These are phyloP conservation scores for Rosa rugosa DNA, from an alignment of 306 rosid species.

Conservation along the genomic window DNA sequence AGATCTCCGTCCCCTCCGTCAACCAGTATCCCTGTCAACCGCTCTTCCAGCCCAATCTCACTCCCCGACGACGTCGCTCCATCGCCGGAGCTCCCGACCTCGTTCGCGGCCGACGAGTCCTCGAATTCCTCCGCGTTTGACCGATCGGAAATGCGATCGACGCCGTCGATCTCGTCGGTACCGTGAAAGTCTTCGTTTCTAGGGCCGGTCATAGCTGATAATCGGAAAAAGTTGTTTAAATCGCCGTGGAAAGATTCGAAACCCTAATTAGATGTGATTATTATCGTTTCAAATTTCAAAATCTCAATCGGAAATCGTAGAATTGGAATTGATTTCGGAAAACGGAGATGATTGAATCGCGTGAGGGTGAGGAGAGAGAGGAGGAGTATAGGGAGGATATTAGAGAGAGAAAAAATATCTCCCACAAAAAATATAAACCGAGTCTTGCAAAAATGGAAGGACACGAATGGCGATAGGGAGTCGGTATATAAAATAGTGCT, in stretches of 20 bases:
- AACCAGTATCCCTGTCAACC: slow-evolving; percentile 70
- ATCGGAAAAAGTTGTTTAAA: background rate
- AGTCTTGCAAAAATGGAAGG: background rate
- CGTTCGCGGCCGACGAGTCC: slow-evolving; percentile 34
- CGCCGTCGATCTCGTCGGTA: slow-evolving; percentile 23
- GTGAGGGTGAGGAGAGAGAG: slow-evolving; percentile 1
- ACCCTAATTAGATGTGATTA: slow-evolving; percentile 4
- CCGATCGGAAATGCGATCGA: slow-evolving; percentile 37
- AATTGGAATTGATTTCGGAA: too few relatives aligned
- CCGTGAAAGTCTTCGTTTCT: slow-evolving; percentile 45
- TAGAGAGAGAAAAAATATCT: slow-evolving; percentile 22
- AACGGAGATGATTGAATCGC: slow-evolving; percentile 4
- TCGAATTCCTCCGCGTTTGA: slow-evolving; percentile 42
- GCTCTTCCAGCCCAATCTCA: slow-evolving; percentile 66
- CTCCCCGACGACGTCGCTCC: slow-evolving; percentile 40
- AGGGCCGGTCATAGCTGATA: slow-evolving; percentile 55
- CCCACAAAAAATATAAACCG: background rate
- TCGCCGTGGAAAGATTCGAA: slow-evolving; percentile 2
- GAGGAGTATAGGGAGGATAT: background rate
- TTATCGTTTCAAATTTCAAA: background rate
- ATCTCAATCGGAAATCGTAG: background rate
- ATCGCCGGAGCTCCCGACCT: slow-evolving; percentile 34
- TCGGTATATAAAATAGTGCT: slow-evolving; percentile 1
- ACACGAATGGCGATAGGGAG: background rate
- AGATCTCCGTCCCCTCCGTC: slow-evolving; percentile 81